Base-by-base conservation (phyloP, 2,329 filamentous ascomycete species). In the Pestalotiopsis sp. region DNA sequence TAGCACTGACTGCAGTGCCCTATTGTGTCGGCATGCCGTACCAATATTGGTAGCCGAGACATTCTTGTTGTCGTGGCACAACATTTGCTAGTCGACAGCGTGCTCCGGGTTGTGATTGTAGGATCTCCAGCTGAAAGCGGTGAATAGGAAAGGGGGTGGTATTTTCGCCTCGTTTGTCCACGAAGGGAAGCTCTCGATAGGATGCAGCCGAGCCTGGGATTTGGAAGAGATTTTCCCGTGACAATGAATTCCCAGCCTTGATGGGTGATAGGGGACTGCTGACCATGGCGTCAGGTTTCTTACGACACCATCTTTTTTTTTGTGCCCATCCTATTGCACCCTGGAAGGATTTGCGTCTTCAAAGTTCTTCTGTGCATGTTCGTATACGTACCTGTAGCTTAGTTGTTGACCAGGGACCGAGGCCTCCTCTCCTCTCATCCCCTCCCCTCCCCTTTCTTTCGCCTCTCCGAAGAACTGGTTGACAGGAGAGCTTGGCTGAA, bases 41-140 rank as follows among this genome's bases (percentile, higher is more conserved):
- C 59, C 59, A 20, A 40, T 14, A 36, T 62, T 62, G 59, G 59
- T 62, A 40, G 31, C 59, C 59, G 59, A 62, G 59, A 62, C 59
- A 27, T 62, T 27, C 36, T 52, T 62, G 59, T 36, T 9, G 17
- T 31, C n/a, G 31, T 62, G 23, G 9, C 36, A 27, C n/a, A 20
- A 7, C 59, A 20, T 17, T 40, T 27, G n/a, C 59, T 17, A 12
- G 59, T 11, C 27, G 27, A 36, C 31, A 27, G 27, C 59, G n/a
- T 36, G 31, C 17, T 59, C 5, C 20, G 27, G 45, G 20, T n/a
- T 52, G 45, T 23, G 45, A 20, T 52, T 52, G 45, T 9, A 52
- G 45, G n/a, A n/a, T 52, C 17, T 52, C 17, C 17, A 52, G 45
- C 45, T 52, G 45, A 52, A 52, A 52, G 45, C 45, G 45, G 45